Percentiles rank a stretch among this genome's conserved stretches.
Evolutionary conservation across 2,329 filamentous ascomycete species (phyloP).

Genomic region (Rhynchosporium agropyri): DNA sequence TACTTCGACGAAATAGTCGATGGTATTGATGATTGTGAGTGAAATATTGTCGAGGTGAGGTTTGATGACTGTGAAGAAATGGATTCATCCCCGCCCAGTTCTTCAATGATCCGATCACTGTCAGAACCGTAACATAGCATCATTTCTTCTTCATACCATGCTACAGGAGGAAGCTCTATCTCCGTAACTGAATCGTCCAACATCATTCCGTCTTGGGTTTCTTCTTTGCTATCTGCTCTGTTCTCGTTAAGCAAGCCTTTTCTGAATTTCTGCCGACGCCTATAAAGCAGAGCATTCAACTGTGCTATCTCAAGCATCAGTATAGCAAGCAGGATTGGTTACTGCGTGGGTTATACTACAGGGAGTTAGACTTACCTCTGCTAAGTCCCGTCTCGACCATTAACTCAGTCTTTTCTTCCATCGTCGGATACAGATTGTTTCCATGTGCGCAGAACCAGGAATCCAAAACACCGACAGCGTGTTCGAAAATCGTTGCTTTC

Average conservation of each 20-base stretch:
- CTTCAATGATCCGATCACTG: neutral
- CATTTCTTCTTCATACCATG: neutral
- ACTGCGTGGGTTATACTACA: neutral
- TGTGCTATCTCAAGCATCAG: slow-evolving; percentile 11
- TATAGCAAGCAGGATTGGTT: neutral
- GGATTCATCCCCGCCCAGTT: neutral
- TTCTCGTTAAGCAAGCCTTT: neutral
- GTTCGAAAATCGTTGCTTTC: slow-evolving; percentile 9
- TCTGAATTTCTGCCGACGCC: neutral
- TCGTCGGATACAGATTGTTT: slow-evolving; percentile 12
- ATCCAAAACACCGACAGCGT: slow-evolving; percentile 14
- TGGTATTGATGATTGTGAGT: neutral
- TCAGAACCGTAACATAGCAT: neutral
- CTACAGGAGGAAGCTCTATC: too few species aligned
- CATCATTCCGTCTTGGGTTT: neutral
- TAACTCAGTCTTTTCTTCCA: slow-evolving; percentile 18
- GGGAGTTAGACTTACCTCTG: neutral
- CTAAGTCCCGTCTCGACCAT: slow-evolving; percentile 18
- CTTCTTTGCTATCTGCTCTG: neutral
- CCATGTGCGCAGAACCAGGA: slow-evolving; percentile 10
- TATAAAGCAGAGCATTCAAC: neutral
- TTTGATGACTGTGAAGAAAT: neutral
- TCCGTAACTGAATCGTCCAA: neutral
- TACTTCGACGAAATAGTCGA: neutral
- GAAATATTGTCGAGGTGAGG: neutral